Evolutionary conservation across 306 rosid species (phyloP).

Genomic region (Sicyos edulis): DNA sequence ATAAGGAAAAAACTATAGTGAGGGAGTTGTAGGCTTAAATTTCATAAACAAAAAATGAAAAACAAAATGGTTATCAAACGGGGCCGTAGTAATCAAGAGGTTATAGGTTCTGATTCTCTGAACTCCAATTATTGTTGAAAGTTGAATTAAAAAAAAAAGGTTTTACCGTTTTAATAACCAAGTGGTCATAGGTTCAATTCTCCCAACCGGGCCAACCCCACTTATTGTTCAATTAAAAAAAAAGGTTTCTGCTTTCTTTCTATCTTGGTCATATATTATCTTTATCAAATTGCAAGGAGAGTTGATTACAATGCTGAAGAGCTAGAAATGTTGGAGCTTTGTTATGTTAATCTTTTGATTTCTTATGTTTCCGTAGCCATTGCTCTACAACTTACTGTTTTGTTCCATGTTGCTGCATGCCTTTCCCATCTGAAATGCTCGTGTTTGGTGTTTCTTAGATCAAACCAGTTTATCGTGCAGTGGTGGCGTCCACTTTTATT

Average conservation of each 20-base stretch:
- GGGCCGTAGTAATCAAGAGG: no score
- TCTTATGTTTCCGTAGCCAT: neutral
- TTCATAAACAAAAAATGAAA: no score
- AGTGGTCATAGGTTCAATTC: no score
- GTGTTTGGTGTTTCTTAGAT: constrained; percentile 33
- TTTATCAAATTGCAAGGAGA: neutral
- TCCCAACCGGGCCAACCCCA: no score
- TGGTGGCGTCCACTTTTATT: constrained; percentile 59
- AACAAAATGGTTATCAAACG: no score
- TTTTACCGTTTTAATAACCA: no score
- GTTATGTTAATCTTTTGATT: neutral
- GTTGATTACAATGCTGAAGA: neutral
- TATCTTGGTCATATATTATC: neutral
- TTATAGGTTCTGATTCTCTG: no score
- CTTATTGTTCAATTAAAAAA: no score
- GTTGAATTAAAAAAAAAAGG: no score
- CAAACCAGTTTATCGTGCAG: constrained; percentile 36
- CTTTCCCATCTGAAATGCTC: neutral
- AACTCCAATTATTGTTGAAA: no score
- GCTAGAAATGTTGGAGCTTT: neutral
- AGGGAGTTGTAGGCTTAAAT: no score
- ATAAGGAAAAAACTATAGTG: no score
- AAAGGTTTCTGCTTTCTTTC: neutral
- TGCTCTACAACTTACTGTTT: neutral
- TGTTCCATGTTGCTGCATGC: neutral